Evolutionary conservation across 1,139 yeast species (phyloP).

Genomic region (Hemisphaericaspora lyxosophila): DNA sequence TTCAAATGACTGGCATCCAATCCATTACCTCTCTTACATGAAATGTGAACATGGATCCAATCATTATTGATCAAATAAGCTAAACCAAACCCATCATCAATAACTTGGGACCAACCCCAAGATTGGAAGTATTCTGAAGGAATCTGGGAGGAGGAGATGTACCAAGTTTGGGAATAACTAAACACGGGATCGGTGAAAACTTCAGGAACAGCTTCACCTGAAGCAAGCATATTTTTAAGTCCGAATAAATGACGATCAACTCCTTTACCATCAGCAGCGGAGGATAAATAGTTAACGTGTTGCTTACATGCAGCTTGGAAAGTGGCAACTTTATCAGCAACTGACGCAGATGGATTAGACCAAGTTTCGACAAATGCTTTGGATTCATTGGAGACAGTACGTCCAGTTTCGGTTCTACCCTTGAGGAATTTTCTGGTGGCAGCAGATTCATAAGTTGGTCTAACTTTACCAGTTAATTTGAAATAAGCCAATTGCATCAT

Average conservation of each 20-base stretch:
- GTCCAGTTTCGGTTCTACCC: slow-evolving; percentile 96
- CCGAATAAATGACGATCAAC: slow-evolving; percentile 95
- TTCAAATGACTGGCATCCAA: slow-evolving; percentile 67
- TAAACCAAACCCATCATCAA: slow-evolving; percentile 89
- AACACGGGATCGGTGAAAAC: slow-evolving; percentile 77
- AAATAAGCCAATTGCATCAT: slow-evolving; percentile 74
- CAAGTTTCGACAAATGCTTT: slow-evolving; percentile 74
- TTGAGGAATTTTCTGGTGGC: slow-evolving; percentile 85
- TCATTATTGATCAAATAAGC: slow-evolving; percentile 91
- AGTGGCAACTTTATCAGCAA: slow-evolving; percentile 61
- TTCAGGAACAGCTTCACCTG: slow-evolving; percentile 64
- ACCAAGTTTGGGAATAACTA: slow-evolving; percentile 80
- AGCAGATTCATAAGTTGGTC: slow-evolving; percentile 96
- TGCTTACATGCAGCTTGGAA: slow-evolving; percentile 73
- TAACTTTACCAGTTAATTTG: slow-evolving; percentile 74
- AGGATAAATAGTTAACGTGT: slow-evolving; percentile 72
- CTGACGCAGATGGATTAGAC: slow-evolving; percentile 56
- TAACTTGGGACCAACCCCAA: slow-evolving; percentile 96
- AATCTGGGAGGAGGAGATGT: slow-evolving; percentile 83
- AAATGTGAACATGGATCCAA: slow-evolving; percentile 83
- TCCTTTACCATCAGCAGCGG: slow-evolving; percentile 85
- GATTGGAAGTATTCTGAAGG: slow-evolving; percentile 88
- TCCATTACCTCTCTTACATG: slow-evolving; percentile 69
- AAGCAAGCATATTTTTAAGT: slow-evolving; percentile 66
- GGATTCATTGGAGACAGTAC: slow-evolving; percentile 80